These are phyloP conservation scores for Achaetomium macrosporum DNA, from an alignment of 2,329 filamentous ascomycete species.

Conservation along the genomic window DNA sequence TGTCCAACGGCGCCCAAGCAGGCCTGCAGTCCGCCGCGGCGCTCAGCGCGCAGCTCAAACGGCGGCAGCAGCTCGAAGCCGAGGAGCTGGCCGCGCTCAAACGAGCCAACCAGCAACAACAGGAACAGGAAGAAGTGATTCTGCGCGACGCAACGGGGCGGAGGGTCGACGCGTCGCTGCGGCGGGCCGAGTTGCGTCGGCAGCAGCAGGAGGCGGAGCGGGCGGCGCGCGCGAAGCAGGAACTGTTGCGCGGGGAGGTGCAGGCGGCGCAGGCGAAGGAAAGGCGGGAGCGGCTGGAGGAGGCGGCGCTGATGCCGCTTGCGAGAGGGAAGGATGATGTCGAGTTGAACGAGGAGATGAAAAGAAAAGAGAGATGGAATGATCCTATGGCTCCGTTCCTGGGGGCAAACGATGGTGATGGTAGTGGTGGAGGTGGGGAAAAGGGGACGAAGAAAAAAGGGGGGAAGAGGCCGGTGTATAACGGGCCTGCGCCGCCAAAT, in stretches of 20 bases:
- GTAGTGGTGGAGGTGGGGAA: conserved; percentile 15
- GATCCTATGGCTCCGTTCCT: conserved; percentile 86
- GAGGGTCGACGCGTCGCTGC: conserved; percentile 90
- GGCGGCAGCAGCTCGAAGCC: conserved; percentile 40
- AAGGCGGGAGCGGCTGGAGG: conserved; percentile 62
- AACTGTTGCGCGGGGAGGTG: conserved; percentile 76
- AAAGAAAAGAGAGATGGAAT: conserved; percentile 75
- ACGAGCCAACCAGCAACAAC: conserved; percentile 8
- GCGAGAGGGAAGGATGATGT: conserved; percentile 78
- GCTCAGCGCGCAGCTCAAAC: conserved; percentile 63
- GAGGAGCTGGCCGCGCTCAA: conserved; percentile 27
- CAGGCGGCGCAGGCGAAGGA: conserved; percentile 64
- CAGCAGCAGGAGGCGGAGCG: conserved; percentile 60
- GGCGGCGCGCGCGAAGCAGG: conserved; percentile 59
- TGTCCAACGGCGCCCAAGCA: conserved; percentile 83
- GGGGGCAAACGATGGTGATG: conserved; percentile 26
- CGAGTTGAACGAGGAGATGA: conserved; percentile 78
- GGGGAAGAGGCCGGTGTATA: conserved; percentile 60
- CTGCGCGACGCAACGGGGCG: conserved; percentile 92
- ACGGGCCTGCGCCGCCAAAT: conserved; percentile 79
- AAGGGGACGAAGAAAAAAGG: conserved; percentile 26
- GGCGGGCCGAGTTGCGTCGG: conserved; percentile 76
- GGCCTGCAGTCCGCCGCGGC: conserved; percentile 80
- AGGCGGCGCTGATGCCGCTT: conserved; percentile 76
- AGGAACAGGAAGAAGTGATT: conserved; percentile 53